These are phyloP conservation scores for Asterionellopsis glacialis DNA, from an alignment of 108 stramenopile genomes.

Conservation along the genomic window DNA sequence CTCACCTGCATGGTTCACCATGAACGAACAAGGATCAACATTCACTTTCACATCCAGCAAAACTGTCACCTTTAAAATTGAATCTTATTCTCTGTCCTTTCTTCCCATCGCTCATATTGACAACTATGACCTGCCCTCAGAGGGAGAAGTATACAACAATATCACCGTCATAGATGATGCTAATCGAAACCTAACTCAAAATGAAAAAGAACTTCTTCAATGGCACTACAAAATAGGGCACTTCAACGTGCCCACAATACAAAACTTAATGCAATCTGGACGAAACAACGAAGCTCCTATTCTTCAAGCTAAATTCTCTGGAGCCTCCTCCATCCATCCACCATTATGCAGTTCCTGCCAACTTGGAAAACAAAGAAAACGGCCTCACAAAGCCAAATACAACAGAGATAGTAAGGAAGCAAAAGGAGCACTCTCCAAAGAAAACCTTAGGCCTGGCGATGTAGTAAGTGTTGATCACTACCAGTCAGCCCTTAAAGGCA, in stretches of 20 bases:
- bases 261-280: not conserved
- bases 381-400: not conserved
- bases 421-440: not conserved
- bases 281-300: too few relatives aligned
- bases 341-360: conserved; percentile 11
- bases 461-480: conserved; percentile 36
- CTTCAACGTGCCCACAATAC: conserved; percentile 27
- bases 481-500: conserved; percentile 16
- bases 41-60: too few relatives aligned
- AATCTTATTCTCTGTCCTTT: too few relatives aligned
- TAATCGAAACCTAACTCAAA: conserved; percentile 26
- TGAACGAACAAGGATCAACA: too few relatives aligned
- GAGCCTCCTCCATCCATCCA: not conserved
- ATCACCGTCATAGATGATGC: too few relatives aligned
- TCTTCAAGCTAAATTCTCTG: too few relatives aligned
- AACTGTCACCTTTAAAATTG: too few relatives aligned
- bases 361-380: not conserved
- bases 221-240: conserved; percentile 35
- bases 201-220: conserved; percentile 21
- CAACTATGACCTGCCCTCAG: too few relatives aligned
- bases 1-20: too few relatives aligned
- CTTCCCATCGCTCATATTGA: too few relatives aligned
- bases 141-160: too few relatives aligned
- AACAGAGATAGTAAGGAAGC: not conserved
- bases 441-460: conserved; percentile 26